phyloP scores from a whole-genome alignment of 768 basidiomycete species.

The Candolleomyces efflorescens region DNA sequence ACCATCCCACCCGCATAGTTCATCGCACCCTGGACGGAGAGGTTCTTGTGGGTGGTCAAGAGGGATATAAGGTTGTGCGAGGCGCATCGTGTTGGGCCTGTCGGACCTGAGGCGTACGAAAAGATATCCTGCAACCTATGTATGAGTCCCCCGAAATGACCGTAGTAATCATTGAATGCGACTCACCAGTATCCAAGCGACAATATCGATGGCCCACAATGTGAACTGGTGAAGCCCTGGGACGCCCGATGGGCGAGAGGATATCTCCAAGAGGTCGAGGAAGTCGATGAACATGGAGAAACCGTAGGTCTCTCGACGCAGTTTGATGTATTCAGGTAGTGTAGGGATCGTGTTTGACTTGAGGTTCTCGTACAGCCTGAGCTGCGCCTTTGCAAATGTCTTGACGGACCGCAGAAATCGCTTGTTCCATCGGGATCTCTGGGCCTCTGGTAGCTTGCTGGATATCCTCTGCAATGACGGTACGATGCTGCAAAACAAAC shows the following conservation, averaged over 20 bases:
- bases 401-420: slow-evolving; percentile 33
- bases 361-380: slow-evolving; percentile 21
- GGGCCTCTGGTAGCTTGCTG: slow-evolving; percentile 27
- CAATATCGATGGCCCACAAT: slow-evolving; percentile 42
- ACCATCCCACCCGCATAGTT: slow-evolving; percentile 10
- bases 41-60: slow-evolving; percentile 3
- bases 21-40: slow-evolving; percentile 10
- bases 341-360: slow-evolving; percentile 27
- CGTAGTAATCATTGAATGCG: neutral
- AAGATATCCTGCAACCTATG: slow-evolving; percentile 1
- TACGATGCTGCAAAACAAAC: neutral
- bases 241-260: slow-evolving; percentile 29
- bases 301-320: slow-evolving; percentile 47
- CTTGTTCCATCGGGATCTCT: slow-evolving; percentile 33
- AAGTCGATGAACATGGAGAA: slow-evolving; percentile 45
- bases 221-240: slow-evolving; percentile 29
- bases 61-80: slow-evolving; percentile 9
- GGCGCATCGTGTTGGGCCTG: neutral
- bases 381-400: slow-evolving; percentile 33
- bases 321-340: slow-evolving; percentile 42
- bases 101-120: neutral
- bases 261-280: slow-evolving; percentile 47
- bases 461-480: slow-evolving; percentile 20
- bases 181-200: slow-evolving; percentile 51
- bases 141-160: neutral